phyloP scores from a whole-genome alignment of 768 basidiomycete species.

The Cystofilobasidium ferigula region DNA sequence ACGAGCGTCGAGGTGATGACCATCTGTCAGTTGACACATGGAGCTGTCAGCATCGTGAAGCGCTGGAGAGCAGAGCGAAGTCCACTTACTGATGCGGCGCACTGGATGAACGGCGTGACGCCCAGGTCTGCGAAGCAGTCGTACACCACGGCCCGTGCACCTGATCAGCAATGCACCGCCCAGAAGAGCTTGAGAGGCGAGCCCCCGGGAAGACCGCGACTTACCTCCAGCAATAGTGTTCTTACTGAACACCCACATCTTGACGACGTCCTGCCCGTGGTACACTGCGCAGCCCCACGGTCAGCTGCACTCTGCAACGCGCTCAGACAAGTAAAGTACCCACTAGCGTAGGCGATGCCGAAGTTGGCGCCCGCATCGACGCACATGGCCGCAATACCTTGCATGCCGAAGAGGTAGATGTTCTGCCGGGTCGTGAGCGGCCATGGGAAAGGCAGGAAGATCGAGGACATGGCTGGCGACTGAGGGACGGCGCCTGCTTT shows the following conservation, averaged over 20 bases:
- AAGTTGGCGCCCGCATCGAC: slow-evolving; percentile 33
- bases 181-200: too few species aligned
- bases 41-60: neutral
- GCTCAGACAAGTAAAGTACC: neutral
- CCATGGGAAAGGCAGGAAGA: neutral
- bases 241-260: slow-evolving; percentile 36
- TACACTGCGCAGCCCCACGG: slow-evolving; percentile 26
- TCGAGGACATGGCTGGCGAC: too few species aligned
- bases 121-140: slow-evolving; percentile 31
- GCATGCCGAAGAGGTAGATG: slow-evolving; percentile 4
- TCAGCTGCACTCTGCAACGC: too few species aligned
- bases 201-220: too few species aligned
- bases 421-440: neutral
- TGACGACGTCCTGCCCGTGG: slow-evolving; percentile 24
- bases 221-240: slow-evolving; percentile 37
- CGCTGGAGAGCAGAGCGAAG: neutral
- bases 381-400: neutral
- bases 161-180: too few species aligned
- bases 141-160: neutral
- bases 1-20: slow-evolving; percentile 39
- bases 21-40: slow-evolving; percentile 29
- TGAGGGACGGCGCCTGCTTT: too few species aligned
- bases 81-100: slow-evolving; percentile 9
- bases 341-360: slow-evolving; percentile 29
- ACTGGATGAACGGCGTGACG: slow-evolving; percentile 36